Evolutionary conservation across 83 land plant species (phyloP).

Genomic region (Larix sibirica): DNA sequence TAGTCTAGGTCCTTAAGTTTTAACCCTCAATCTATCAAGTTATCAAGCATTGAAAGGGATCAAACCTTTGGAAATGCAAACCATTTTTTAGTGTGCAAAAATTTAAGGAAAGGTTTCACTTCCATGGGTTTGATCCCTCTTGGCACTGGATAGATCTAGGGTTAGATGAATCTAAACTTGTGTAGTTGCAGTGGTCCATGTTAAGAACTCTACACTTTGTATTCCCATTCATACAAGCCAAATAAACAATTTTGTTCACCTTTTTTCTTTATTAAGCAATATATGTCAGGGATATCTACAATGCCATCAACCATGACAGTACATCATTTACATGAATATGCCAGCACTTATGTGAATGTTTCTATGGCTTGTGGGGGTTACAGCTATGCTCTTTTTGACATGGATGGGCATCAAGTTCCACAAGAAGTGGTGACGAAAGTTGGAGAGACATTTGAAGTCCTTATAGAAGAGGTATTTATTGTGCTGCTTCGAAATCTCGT

Average conservation of each 20-base stretch:
- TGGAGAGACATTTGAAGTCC: conserved; percentile 75
- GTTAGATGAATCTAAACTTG: neutral
- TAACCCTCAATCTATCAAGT: no score
- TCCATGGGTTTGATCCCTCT: no score
- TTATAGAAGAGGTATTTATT: conserved; percentile 70
- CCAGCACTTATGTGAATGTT: neutral
- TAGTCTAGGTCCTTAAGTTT: no score
- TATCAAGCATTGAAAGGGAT: no score
- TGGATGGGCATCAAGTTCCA: conserved; percentile 86
- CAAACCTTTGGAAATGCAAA: no score
- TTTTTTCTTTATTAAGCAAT: neutral
- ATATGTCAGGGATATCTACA: neutral
- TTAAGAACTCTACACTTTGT: neutral
- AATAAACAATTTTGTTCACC: neutral
- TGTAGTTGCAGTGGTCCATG: neutral
- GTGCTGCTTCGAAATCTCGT: neutral
- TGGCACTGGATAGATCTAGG: no score
- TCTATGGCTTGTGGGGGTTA: conserved; percentile 5
- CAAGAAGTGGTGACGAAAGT: conserved; percentile 71
- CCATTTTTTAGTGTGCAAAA: no score
- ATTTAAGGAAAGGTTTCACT: no score
- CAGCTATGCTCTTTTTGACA: conserved; percentile 96
- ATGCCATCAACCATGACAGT: neutral
- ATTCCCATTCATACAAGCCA: neutral
- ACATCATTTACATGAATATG: neutral